Conservation (phyloP, 116 monocot genomes). For the Trichopus zeylanicus region DNA sequence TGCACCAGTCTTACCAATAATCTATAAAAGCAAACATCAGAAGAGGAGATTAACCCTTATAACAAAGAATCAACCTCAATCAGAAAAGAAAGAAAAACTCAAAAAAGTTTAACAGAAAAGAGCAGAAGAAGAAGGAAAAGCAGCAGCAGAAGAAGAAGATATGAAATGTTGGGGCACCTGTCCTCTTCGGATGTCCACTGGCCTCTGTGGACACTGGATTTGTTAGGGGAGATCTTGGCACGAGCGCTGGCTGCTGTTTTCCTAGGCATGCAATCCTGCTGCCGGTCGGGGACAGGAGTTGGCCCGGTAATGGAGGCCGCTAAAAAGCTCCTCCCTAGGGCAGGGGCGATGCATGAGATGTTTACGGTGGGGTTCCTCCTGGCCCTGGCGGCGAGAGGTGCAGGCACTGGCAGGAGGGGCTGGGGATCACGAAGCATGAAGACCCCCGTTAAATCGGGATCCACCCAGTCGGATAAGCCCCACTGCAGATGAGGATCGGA, state of each 20-base stretch:
- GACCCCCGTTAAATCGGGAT: too few relatives aligned
- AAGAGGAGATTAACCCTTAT: too few relatives aligned
- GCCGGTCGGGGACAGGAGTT: too few relatives aligned
- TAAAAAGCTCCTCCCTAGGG: too few relatives aligned
- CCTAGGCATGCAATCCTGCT: not conserved
- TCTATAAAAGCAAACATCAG: slow-evolving; percentile 8
- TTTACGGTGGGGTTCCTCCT: not conserved
- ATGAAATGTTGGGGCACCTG: slow-evolving; percentile 12
- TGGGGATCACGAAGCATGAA: too few relatives aligned
- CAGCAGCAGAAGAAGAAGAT: too few relatives aligned
- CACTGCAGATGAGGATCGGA: too few relatives aligned
- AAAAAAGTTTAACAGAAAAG: too few relatives aligned
- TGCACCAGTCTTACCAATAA: slow-evolving; percentile 27
- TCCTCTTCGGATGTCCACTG: slow-evolving; percentile 61
- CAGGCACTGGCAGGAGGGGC: too few relatives aligned
- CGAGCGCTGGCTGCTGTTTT: not conserved
- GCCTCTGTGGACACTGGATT: slow-evolving; percentile 26
- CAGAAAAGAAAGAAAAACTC: not conserved
- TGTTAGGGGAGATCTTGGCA: slow-evolving; percentile 10
- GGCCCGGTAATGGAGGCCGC: too few relatives aligned
- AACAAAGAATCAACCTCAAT: too few relatives aligned
- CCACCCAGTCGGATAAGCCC: too few relatives aligned
- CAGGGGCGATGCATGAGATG: not conserved
- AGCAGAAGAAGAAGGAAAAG: not conserved
- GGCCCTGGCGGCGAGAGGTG: not conserved